Conservation (phyloP, 352 stramenopile genomes). For the Globisporangium emineosum region DNA sequence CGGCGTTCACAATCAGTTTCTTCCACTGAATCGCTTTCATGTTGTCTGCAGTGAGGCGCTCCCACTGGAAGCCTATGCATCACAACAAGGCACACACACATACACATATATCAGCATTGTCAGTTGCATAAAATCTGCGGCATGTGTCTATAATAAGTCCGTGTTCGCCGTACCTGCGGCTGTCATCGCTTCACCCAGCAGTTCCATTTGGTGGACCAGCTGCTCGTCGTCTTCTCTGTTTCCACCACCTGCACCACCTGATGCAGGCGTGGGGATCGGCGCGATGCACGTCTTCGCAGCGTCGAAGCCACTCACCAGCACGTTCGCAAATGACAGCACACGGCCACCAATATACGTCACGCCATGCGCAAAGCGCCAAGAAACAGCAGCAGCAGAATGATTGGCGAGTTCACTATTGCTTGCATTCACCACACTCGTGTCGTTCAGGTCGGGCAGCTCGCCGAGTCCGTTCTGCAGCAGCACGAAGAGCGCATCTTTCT, state of each 20-base stretch:
- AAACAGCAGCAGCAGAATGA: neutral
- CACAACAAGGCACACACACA: neutral
- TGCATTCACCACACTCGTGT: no score
- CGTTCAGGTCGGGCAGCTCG: slow-evolving; percentile 23
- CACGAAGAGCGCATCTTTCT: slow-evolving; percentile 48
- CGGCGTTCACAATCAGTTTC: slow-evolving; percentile 81
- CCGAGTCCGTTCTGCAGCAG: slow-evolving; percentile 70
- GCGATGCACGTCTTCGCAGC: slow-evolving; percentile 49
- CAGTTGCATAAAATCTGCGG: neutral
- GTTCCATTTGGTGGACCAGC: slow-evolving; percentile 21
- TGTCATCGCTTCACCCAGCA: slow-evolving; percentile 30
- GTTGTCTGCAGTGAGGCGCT: slow-evolving; percentile 32
- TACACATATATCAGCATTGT: neutral
- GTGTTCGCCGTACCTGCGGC: slow-evolving; percentile 30
- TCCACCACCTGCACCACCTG: neutral
- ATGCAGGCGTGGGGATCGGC: slow-evolving; percentile 21
- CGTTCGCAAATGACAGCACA: slow-evolving; percentile 32
- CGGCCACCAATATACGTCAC: slow-evolving; percentile 69
- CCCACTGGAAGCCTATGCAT: slow-evolving; percentile 35
- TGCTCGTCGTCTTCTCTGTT: slow-evolving; percentile 7
- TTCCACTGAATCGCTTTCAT: slow-evolving; percentile 72
- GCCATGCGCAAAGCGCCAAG: slow-evolving; percentile 48
- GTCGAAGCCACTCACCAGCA: slow-evolving; percentile 48
- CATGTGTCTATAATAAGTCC: neutral
- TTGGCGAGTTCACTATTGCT: neutral